Evolutionary conservation across 2,329 filamentous ascomycete species (phyloP), one percentile per base, ranked within the genome.

Genomic region (Botryotinia narcissicola): DNA sequence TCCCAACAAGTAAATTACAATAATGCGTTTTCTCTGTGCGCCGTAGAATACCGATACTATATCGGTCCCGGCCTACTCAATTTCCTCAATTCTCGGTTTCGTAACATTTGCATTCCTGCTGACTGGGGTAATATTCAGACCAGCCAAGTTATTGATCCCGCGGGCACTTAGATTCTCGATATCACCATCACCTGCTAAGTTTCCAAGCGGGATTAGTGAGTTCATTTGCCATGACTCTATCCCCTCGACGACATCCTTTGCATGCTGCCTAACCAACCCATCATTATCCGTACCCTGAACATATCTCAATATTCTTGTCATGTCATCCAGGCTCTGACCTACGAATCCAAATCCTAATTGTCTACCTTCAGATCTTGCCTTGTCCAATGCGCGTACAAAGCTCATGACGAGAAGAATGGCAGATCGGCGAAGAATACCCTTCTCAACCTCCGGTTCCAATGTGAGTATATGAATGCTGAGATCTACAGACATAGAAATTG

Each of bases 241-340:
- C 67, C 88, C 91, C 80, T 93, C 91, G 18, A 90, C 80, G n/a
- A 91, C 90, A 77, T 90, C 90, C 46, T 82, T 83, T 3, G 91
- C 91, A 81, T 94, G 91, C 77, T 90, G 86, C 75, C 86, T 86
- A 18, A 93, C 92, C 60, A 94, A 82, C 0, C 87, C 90, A 79
- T 94, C 92, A 37, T 85, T 86, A 80, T 94, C 92, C 37, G 89
- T 90, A 57, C 83, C 85, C 10, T 86, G 85, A n/a, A 92, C 85
- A 81, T 93, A 94, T 70, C 82, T 81, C 59, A 94, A 80, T 16
- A 91, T 87, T 66, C 87, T 84, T 77, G 86, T 81, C n/a, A 93
- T 86, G 72, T 93, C 89, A 42, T 86, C 84, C 69, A 88, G 85
- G 78, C 87, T 90, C 75, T 85, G 82, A 25, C 86, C 83, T 2